These are phyloP conservation scores for Kodamaea sp. DNA, from an alignment of 1,139 yeast species.

Conservation along the genomic window DNA sequence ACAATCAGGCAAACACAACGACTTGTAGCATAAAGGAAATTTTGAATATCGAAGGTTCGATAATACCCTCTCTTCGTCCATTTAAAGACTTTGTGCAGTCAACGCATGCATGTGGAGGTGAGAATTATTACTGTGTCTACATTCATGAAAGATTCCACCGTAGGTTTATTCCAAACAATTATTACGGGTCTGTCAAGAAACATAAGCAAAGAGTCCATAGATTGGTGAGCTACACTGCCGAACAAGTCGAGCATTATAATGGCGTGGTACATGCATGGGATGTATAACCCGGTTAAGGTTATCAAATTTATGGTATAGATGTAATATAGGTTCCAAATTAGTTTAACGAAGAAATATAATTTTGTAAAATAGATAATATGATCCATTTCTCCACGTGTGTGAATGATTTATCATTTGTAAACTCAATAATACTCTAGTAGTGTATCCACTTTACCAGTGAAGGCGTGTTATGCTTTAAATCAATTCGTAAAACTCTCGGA, in stretches of 20 bases:
- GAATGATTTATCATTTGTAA: too few species aligned
- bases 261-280: slow-evolving; percentile 5
- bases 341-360: too few species aligned
- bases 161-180: slow-evolving; percentile 3
- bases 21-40: slow-evolving; percentile 1
- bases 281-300: not conserved
- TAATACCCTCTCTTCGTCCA: slow-evolving; percentile 12
- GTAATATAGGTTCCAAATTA: too few species aligned
- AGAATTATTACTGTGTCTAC: slow-evolving; percentile 7
- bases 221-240: slow-evolving; percentile 6
- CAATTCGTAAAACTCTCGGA: not conserved
- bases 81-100: slow-evolving; percentile 10
- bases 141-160: slow-evolving; percentile 9
- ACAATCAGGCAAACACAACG: slow-evolving; percentile 4
- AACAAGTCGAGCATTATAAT: slow-evolving; percentile 4
- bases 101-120: not conserved
- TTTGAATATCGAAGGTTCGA: slow-evolving; percentile 9
- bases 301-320: too few species aligned
- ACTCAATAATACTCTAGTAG: too few species aligned
- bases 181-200: not conserved
- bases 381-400: too few species aligned
- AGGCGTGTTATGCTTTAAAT: too few species aligned
- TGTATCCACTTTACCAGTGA: too few species aligned
- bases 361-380: too few species aligned
- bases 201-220: slow-evolving; percentile 4